Base-by-base conservation (phyloP, 495 filamentous ascomycete genomes). In the Cenococcum geophilum region DNA sequence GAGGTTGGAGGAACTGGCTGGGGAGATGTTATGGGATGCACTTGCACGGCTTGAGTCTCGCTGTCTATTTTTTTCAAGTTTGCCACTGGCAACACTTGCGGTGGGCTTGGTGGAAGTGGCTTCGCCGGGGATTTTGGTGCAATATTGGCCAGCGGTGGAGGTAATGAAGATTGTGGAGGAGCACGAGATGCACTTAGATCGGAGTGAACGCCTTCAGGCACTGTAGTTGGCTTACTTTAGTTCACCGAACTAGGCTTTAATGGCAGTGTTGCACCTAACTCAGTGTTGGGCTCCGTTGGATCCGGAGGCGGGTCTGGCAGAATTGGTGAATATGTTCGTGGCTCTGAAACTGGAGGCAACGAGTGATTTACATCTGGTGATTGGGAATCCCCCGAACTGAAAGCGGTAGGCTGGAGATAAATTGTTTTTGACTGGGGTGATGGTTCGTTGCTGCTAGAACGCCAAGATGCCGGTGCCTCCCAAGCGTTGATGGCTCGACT, bases 301-400 rank as follows among this genome's bases (percentile, higher is more conserved):
- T 60, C 60, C 16, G 60, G 54, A 16, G 57, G 60, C 14, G 61
- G 45, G 1, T 67, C 64, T 57, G 64, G 64, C 9, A 67, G 50
- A 21, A 67, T 52, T 25, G 64, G 64, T 10, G 61, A 64, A 18
- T 64, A 68, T 23, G 57, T 43, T 16, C 57, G 42, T 32, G 27
- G 27, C 27, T 32, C 27, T 6, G 59, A 53, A n/a, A 23, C 25
- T 16, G 20, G 14, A 1, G 50, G 23, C 14, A 54, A 16, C n/a
- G 50, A 27, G 14, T 18, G 14, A 16, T 27, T 5, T 54, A 16
- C 18, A 20, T 2, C 18, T 16, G 5, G 9, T 18, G 43, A 9
- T 22, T 22, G 21, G 9, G 43, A 48, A 22, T 22, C n/a, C 5
- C 5, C 43, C 9, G 27, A 32, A 6, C 27, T 32, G 27, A 32